Percentiles rank a stretch among this genome's conserved stretches.
Evolutionary conservation across 257 asterid species (phyloP).

Genomic region (Solanum habrochaites): DNA sequence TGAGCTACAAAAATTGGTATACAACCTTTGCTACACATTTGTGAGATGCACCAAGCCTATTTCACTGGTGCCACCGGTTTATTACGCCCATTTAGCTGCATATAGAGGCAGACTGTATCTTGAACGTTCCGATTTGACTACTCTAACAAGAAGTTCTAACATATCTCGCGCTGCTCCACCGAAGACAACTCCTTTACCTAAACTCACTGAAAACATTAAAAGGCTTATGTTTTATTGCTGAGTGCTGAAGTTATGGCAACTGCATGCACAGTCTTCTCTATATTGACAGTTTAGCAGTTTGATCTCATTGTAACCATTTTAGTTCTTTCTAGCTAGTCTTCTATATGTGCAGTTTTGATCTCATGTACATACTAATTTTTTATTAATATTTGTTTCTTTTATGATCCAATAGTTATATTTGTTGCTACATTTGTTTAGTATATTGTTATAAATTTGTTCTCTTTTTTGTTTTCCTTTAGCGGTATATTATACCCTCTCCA

Average conservation of each 20-base stretch:
- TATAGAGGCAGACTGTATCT: conserved; percentile 83
- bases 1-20: conserved; percentile 75
- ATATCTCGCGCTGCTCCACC: conserved; percentile 54
- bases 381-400: background rate
- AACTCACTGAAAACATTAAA: conserved; percentile 67
- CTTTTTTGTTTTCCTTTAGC: background rate
- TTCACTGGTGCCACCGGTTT: conserved; percentile 89
- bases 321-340: background rate
- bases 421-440: background rate
- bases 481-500: no score
- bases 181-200: conserved; percentile 61
- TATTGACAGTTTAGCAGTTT: background rate
- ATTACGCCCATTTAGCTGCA: conserved; percentile 93
- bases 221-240: conserved; percentile 92
- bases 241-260: conserved; percentile 25
- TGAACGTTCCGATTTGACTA: conserved; percentile 38
- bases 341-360: background rate
- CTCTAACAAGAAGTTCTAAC: conserved; percentile 4
- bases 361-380: background rate
- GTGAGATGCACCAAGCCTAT: conserved; percentile 94
- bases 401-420: background rate
- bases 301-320: background rate
- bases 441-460: background rate
- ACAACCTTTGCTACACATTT: conserved; percentile 88
- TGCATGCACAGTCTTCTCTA: background rate